Base-by-base conservation (phyloP, 106 monocot species). In the Agapanthus africanus region DNA sequence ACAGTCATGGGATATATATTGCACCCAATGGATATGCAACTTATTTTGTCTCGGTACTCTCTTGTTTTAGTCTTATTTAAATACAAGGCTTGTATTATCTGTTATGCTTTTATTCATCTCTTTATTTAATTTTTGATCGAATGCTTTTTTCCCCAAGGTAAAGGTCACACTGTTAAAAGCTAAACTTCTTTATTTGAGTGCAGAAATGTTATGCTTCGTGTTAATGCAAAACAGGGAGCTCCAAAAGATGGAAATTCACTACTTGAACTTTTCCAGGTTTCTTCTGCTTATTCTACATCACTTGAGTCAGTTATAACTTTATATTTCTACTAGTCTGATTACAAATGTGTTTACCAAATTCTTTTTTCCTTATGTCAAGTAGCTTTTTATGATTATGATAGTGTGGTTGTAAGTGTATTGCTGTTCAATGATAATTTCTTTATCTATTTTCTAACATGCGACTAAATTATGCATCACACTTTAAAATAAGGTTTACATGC, bases 121-220 rank as follows among this genome's bases (percentile, higher is more conserved):
- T n/a, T n/a, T n/a, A n/a, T n/a, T n/a, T n/a, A n/a, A n/a, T n/a
- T n/a, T n/a, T n/a, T n/a, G n/a, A n/a, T n/a, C n/a, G n/a, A n/a
- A n/a, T n/a, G n/a, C n/a, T n/a, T n/a, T n/a, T n/a, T n/a, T n/a
- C n/a, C n/a, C n/a, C n/a, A n/a, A n/a, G n/a, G n/a, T n/a, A n/a
- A n/a, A n/a, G n/a, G n/a, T n/a, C n/a, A n/a, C n/a, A n/a, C n/a
- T n/a, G n/a, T n/a, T n/a, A n/a, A n/a, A n/a, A n/a, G n/a, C n/a
- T n/a, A n/a, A n/a, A n/a, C n/a, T n/a, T 75, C 36, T 1, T 23
- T 44, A 47, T 50, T 49, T 71, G 35, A 30, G 13, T 76, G 77
- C 83, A 99, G 99, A 74, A 83, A 83, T 73, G 82, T 87, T 30
- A 99, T 99, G 99, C 87, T 99, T 71, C 89, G 93, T 22, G 86